Base-by-base conservation (phyloP, 1,284 basidiomycete species). In the Sanguinoderma infundibulare region DNA sequence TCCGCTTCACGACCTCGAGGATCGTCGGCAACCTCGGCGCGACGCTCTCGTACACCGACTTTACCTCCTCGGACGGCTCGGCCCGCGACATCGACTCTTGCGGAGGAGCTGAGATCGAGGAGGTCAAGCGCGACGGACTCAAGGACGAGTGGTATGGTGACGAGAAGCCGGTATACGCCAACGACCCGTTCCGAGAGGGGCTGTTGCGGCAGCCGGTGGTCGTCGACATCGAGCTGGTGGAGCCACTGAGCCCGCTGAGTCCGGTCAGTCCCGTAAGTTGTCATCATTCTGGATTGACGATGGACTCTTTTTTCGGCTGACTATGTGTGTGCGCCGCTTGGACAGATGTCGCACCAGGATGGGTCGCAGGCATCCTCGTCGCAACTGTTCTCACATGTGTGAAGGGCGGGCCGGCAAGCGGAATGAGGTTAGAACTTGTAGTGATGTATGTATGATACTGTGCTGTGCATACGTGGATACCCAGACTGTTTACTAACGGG, bases 371-470 rank as follows among this genome's bases (percentile, higher is more conserved):
- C 22, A 36, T 35, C 49, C 20, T 35, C 49, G 24, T 35, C 49
- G 34, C 34, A 35, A 51, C 9, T 24, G 3, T 51, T 35, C 34
- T 51, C 49, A 5, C 49, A 35, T 36, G 20, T 22, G 7, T 51
- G 34, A 51, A 34, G 20, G 17, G 17, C 30, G n/a, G n/a, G n/a
- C 49, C 9, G n/a, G 32, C 30, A 22, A 20, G 28, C 35, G 20
- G 34, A 80, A 82, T 46, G 42, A 15, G 40, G 10, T 17, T 14
- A 24, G 10, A 44, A 5, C 5, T 42, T 24, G 40, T 26, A 5
- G 22, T 5, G 8, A 44, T 7, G 24, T 17, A 26, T 28, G 42
- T 46, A 46, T 20, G 42, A 26, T 46, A 46, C 15, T 9, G 34
- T 34, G 3, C 12, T 46, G 75, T 89, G n/a, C n/a, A n/a, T n/a